Percentiles rank a stretch among this genome's conserved stretches.
Conservation (phyloP, 129 eudicot species). For the Flaveria bidentis region DNA sequence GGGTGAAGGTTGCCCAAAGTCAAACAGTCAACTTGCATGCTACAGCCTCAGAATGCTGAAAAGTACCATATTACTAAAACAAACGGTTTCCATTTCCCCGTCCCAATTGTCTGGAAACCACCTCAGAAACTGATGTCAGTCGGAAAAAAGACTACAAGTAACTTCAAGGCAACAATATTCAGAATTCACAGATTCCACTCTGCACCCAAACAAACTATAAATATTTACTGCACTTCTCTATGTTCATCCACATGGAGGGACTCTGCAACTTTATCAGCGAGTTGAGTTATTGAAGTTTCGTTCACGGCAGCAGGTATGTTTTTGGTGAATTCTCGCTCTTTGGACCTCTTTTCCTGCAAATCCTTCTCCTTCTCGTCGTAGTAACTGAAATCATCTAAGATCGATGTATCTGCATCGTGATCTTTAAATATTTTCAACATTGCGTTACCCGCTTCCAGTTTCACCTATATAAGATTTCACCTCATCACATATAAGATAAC, state of each 20-base stretch:
- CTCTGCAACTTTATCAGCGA: slow-evolving; percentile 59
- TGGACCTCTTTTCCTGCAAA: slow-evolving; percentile 69
- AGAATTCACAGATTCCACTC: slow-evolving; percentile 24
- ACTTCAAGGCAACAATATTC: slow-evolving; percentile 29
- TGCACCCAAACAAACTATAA: slow-evolving; percentile 22
- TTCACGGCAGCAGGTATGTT: slow-evolving; percentile 30
- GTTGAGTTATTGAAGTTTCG: slow-evolving; percentile 50
- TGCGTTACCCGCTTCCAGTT: slow-evolving; percentile 65
- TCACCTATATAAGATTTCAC: slow-evolving; percentile 51
- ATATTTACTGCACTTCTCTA: slow-evolving; percentile 39
- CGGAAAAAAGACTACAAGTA: slow-evolving; percentile 1
- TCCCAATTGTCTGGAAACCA: slow-evolving; percentile 24
- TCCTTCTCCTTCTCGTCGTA: slow-evolving; percentile 80
- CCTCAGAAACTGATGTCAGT: slow-evolving; percentile 32
- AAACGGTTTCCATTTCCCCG: slow-evolving; percentile 9
- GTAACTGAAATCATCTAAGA: slow-evolving; percentile 69
- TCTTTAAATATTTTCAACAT: slow-evolving; percentile 78
- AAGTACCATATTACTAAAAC: slow-evolving; percentile 27
- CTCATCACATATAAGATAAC: background rate
- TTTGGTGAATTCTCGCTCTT: slow-evolving; percentile 50
- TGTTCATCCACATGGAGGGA: slow-evolving; percentile 61
- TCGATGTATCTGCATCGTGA: slow-evolving; percentile 63
- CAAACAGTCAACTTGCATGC: slow-evolving; percentile 35
- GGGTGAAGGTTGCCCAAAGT: slow-evolving; percentile 33
- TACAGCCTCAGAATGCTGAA: slow-evolving; percentile 17